Evolutionary conservation across 495 filamentous ascomycete species (phyloP), one percentile per base, ranked within the genome.

Genomic region (Aspergillus nanangensis): DNA sequence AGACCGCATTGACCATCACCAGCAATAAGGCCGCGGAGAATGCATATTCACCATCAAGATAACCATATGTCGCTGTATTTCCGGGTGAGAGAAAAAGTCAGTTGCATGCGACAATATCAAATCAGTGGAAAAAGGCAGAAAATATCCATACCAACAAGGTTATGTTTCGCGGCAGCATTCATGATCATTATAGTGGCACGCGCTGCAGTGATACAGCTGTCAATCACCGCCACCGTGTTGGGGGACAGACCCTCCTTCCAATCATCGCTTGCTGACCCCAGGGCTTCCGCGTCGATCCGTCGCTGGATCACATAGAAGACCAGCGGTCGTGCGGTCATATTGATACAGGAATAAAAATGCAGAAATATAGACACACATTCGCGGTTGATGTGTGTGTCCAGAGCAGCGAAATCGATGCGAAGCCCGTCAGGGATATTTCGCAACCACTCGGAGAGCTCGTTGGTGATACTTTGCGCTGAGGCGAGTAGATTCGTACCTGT

Each of bases 261-360:
- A 27, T 71, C 65, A 3, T 52, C 60, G 3, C 53, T 51, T 0
- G 55, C 46, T 2, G 56, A 48, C 0, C 53, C 58, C 19, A 45
- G 33, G 2, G 49, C 40, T 7, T 58, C 60, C 13, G 58, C 56
- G 38, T 66, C 57, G 1, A 76, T 56, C 8, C 70, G 63, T 23
- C 65, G 58, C 45, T 71, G 70, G 38, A 77, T 72, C 11, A 77
- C 65, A 50, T 75, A 67, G 33, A 72, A 76, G 3, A 76, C 63
- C 9, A 76, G 60, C 0, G 73, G 73, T 2, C 73, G 58, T 2
- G 65, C 69, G 1, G 71, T 75, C 73, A 75, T 75, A 44, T 74
- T 77, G 41, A 76, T 61, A 54, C 73, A 76, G 5, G 70, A 71
- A 45, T 74, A 74, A 45, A 75, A 76, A 49, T 76, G 71, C 27